Conservation (phyloP, 78 protist genomes). For the Cavenderia fasciculata region DNA sequence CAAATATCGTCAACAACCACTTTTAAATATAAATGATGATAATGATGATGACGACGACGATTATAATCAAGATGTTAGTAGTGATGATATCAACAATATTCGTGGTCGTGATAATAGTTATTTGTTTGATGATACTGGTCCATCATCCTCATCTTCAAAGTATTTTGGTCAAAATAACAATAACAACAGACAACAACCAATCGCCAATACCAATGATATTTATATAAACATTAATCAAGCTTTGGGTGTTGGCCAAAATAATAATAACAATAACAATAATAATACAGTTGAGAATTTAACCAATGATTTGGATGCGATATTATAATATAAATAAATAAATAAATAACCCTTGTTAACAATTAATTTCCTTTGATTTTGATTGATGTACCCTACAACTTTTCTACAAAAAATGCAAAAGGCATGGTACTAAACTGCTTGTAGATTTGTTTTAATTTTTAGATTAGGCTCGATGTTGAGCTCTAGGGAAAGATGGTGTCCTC, state of each 20-base stretch:
- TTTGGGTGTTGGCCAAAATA: background rate
- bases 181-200: background rate
- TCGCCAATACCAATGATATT: constrained; percentile 1
- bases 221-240: constrained; percentile 2
- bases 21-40: background rate
- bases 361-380: no score
- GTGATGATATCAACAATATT: no score
- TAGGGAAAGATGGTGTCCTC: no score
- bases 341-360: no score
- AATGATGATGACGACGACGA: background rate
- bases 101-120: no score
- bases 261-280: background rate
- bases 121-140: no score
- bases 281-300: background rate
- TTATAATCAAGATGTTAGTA: background rate
- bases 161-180: background rate
- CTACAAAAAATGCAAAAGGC: no score
- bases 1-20: background rate
- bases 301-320: constrained; percentile 14
- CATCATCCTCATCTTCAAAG: background rate
- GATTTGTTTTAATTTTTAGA: no score
- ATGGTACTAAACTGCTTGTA: no score
- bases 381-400: no score
- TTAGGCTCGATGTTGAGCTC: no score
- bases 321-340: no score